These are phyloP conservation scores for Fusarium sterilihyphosum DNA, from an alignment of 2,329 filamentous ascomycete species.

Conservation along the genomic window DNA sequence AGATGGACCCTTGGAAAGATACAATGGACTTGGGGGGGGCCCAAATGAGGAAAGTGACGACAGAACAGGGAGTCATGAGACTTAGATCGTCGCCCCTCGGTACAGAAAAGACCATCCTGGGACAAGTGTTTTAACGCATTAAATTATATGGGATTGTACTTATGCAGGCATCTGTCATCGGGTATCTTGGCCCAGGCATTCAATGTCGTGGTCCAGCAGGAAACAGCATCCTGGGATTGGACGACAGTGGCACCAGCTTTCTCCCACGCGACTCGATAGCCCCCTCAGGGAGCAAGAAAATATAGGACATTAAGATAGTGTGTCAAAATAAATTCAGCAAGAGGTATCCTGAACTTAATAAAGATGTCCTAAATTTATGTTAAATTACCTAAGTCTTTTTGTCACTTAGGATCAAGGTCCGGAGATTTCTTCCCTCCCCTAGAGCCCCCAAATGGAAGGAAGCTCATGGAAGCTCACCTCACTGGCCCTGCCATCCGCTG, in stretches of 20 bases:
- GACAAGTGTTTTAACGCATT: slow-evolving; percentile 7
- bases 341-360: too few species aligned
- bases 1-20: slow-evolving; percentile 28
- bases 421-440: too few species aligned
- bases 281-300: not conserved
- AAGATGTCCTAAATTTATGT: too few species aligned
- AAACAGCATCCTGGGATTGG: slow-evolving; percentile 21
- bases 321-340: too few species aligned
- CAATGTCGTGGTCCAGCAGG: slow-evolving; percentile 15
- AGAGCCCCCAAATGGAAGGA: slow-evolving; percentile 11
- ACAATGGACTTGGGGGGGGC: slow-evolving; percentile 2
- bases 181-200: slow-evolving; percentile 11
- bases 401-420: too few species aligned
- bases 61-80: slow-evolving; percentile 38
- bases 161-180: not conserved
- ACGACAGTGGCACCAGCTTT: slow-evolving; percentile 21
- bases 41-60: slow-evolving; percentile 41
- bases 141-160: slow-evolving; percentile 5
- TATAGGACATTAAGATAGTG: too few species aligned
- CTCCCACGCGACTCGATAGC: slow-evolving; percentile 31
- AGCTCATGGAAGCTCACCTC: slow-evolving; percentile 9
- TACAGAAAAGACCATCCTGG: slow-evolving; percentile 6
- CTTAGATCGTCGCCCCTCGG: slow-evolving; percentile 26
- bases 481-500: not conserved
- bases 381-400: too few species aligned